Conservation (phyloP, 176 grass and related monocot species). For the Musa acuminata region DNA sequence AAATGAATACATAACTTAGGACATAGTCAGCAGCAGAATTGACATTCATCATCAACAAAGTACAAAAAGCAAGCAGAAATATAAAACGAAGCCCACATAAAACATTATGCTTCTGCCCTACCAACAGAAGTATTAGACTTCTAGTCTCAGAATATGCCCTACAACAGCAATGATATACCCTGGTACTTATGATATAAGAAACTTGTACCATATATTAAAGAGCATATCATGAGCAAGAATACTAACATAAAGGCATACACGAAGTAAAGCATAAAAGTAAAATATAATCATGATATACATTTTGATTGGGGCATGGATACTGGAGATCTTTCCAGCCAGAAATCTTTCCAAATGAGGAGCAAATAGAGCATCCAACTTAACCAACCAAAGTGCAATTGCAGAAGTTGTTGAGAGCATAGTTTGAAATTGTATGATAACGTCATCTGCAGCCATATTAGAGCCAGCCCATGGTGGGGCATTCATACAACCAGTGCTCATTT, state of each 20-base stretch:
- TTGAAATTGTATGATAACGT: conserved; percentile 77
- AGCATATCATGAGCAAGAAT: background rate
- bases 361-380: conserved; percentile 78
- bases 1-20: too few species aligned
- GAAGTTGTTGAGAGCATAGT: conserved; percentile 90
- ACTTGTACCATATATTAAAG: background rate
- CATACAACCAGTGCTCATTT: conserved; percentile 67
- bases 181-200: too few species aligned
- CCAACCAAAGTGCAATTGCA: conserved; percentile 87
- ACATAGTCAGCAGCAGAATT: too few species aligned
- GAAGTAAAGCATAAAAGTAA: background rate
- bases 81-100: too few species aligned
- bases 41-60: too few species aligned
- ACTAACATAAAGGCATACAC: background rate
- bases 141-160: too few species aligned
- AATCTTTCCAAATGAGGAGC: conserved; percentile 36
- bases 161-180: too few species aligned
- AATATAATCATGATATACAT: background rate
- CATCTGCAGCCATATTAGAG: conserved; percentile 51
- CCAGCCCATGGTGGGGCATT: conserved; percentile 24
- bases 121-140: too few species aligned
- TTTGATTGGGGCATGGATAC: background rate
- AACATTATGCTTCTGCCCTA: too few species aligned
- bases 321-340: conserved; percentile 23
- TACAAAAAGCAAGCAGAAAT: too few species aligned